Evolutionary conservation across 345 rosid species (phyloP), one percentile per base, ranked within the genome.

Genomic region (Linum lewisii): DNA sequence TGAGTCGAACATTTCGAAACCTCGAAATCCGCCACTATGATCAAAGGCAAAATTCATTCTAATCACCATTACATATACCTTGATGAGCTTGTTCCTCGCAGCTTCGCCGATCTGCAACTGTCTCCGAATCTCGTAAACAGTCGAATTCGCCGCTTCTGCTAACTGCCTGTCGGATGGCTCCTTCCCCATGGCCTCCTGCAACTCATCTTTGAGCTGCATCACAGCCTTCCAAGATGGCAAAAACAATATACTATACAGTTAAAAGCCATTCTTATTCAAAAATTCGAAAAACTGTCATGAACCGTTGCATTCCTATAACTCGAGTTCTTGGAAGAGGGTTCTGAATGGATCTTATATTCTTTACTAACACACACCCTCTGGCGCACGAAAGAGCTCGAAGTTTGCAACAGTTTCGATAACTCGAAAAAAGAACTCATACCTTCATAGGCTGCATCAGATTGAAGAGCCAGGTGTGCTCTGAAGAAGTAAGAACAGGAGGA

Each of bases 401-500:
- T n/a, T n/a, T n/a, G n/a, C n/a, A n/a, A n/a, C n/a, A n/a, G n/a
- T n/a, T n/a, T n/a, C n/a, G n/a, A n/a, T n/a, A n/a, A n/a, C n/a
- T n/a, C n/a, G 55, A 45, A 8, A 4, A 32, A 45, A 61, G 25
- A 51, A 18, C 14, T 24, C 45, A 69, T 68, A 87, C 97, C 89
- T 93, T 89, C 95, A 83, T 82, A 23, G 95, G 97, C 67, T 89
- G 95, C 91, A 93, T 83, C 70, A 85, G 63, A 77, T 81, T 93
- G 78, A 93, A 93, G 83, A 93, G 66, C 97, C 97, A 89, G 54
- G 73, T 45, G 63, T 93, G 97, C 71, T 93, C 99, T 0, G 81
- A 42, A 1, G 86, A 81, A 34, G 87, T 70, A 51, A 93, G 84
- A 77, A 93, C 97, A 0, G 95, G 99, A 60, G 97, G 99, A 60